Conservation (phyloP, 2,329 filamentous ascomycete genomes). For the Phaeosphaeria sp. region DNA sequence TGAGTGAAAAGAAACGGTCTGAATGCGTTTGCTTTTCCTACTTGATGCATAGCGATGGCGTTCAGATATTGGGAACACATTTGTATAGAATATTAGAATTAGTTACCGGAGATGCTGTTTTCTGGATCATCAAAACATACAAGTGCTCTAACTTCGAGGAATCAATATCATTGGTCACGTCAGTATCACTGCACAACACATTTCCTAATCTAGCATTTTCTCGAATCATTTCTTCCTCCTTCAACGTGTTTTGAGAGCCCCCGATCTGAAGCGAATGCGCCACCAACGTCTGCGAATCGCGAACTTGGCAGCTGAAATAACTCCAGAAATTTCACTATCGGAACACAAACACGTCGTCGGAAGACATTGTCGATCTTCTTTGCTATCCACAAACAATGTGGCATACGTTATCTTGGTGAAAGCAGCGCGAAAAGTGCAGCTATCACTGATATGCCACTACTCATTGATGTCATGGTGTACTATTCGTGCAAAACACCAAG, state of each 20-base stretch:
- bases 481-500: no score
- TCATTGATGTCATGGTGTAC: no score
- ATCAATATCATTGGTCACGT: background rate
- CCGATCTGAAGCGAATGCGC: background rate
- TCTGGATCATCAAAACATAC: no score
- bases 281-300: background rate
- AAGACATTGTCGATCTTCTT: background rate
- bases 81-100: background rate
- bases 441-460: background rate
- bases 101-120: background rate
- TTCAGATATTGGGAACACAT: slow-evolving; percentile 13
- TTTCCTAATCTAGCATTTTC: background rate
- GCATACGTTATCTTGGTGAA: background rate
- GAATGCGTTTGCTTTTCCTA: no score
- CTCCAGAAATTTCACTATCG: background rate
- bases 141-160: background rate
- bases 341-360: background rate
- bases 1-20: no score
- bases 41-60: slow-evolving; percentile 43
- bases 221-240: background rate
- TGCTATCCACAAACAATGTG: background rate
- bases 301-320: background rate
- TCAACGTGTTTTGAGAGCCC: background rate
- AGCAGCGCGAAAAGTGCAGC: background rate
- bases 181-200: background rate